Base-by-base conservation (phyloP, 1,284 basidiomycete species). In the Tilletia setariae region DNA sequence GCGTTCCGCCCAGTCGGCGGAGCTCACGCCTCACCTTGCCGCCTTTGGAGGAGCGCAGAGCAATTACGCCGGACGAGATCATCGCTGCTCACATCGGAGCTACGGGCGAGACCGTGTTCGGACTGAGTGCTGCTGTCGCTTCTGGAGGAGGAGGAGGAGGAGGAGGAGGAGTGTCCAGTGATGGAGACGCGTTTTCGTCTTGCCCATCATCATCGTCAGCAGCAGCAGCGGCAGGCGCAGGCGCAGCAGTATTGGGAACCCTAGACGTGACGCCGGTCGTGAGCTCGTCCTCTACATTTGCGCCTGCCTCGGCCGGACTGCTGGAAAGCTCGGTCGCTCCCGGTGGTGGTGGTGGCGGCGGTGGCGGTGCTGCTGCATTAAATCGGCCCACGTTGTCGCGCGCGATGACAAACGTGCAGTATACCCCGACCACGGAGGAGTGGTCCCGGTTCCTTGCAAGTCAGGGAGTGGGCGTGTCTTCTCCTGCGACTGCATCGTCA, bases 401-500 rank as follows among this genome's bases (percentile, higher is more conserved):
- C n/a, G 40, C 44, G 44, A 35, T 32, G 30, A 69, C 43, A 21
- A 70, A 74, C 25, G 66, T 79, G 21, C 67, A 78, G 2, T 67
- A 76, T 23, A 79, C 78, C 47, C 78, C 78, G 3, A 79, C 78
- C 15, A 79, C 77, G 25, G 78, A 79, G 63, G 78, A 79, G 59
- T 79, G 78, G 78, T 76, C 75, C 16, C 69, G 78, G 4, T 79
- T 70, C 51, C 67, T 79, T 13, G 76, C 77, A 49, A 74, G 73
- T 40, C 75, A 79, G 63, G 76, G 74, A 13, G 70, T 79, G 7
- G 72, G 69, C 9, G 30, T 71, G 40, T 65, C 65, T n/a, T n/a
- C 63, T 16, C 70, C 72, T 13, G 40, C 70, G n/a, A 68, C 70
- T 47, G 70, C 72, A 28, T 65, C 71, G 25, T 46, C 69, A 2